Percentiles rank a stretch among this genome's conserved stretches.
These are phyloP conservation scores for Avena sativa DNA, from an alignment of 176 grass and related monocot species.

Conservation along the genomic window DNA sequence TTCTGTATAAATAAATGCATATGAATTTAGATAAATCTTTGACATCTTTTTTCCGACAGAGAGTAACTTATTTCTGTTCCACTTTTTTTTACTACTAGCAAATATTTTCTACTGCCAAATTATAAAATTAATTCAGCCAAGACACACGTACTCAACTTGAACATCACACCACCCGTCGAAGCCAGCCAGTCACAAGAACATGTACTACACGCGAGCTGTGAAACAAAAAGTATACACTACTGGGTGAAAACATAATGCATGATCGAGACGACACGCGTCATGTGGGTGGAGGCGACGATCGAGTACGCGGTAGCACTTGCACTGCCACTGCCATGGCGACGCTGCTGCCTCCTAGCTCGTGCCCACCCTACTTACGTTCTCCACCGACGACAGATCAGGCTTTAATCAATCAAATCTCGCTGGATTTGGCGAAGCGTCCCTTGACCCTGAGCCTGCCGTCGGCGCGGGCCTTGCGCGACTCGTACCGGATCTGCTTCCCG, in stretches of 20 bases:
- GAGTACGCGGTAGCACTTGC: background rate
- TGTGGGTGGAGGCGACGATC: background rate
- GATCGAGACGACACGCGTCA: background rate
- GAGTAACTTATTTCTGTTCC: too few relatives aligned
- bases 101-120: too few relatives aligned
- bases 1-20: too few relatives aligned
- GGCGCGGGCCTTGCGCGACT: constrained; percentile 82
- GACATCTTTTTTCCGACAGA: too few relatives aligned
- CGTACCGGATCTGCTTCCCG: constrained; percentile 86
- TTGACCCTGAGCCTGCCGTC: constrained; percentile 81
- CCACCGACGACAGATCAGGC: too few relatives aligned
- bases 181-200: background rate
- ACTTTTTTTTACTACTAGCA: too few relatives aligned
- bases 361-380: background rate
- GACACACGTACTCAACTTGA: too few relatives aligned
- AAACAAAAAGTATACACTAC: background rate
- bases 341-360: background rate
- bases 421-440: constrained; percentile 74
- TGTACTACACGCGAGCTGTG: background rate
- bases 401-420: background rate
- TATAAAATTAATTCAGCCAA: too few relatives aligned
- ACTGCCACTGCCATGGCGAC: background rate
- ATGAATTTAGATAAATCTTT: too few relatives aligned
- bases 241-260: background rate
- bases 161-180: background rate